Conservation (phyloP, 73 alveolate genomes). For the Paraurostyla sp. region DNA sequence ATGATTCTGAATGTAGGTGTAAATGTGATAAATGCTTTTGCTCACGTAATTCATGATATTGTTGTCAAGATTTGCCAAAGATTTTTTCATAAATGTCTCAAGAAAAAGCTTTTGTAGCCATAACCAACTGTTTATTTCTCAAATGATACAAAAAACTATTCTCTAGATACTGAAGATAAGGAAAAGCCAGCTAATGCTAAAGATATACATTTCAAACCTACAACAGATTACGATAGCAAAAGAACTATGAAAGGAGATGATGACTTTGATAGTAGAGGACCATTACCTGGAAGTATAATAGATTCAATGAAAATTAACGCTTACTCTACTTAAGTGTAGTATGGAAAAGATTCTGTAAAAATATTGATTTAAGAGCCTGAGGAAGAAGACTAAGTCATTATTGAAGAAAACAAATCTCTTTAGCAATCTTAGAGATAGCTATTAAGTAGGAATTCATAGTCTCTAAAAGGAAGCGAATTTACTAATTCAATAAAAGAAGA, state of each 20-base stretch:
- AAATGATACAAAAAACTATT: too few relatives aligned
- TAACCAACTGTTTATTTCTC: too few relatives aligned
- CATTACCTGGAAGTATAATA: too few relatives aligned
- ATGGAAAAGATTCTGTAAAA: not conserved
- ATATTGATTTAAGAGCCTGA: conserved; percentile 1
- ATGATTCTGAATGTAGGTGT: not conserved
- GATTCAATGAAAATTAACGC: not conserved
- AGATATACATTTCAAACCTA: too few relatives aligned
- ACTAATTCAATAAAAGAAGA: too few relatives aligned
- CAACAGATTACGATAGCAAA: too few relatives aligned
- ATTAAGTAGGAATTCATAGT: too few relatives aligned
- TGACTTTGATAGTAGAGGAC: not conserved
- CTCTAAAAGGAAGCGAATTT: too few relatives aligned
- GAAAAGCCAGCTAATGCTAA: too few relatives aligned
- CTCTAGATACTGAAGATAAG: too few relatives aligned
- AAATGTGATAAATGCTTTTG: conserved; percentile 29
- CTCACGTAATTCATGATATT: not conserved
- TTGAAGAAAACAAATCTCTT: too few relatives aligned
- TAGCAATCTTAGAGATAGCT: too few relatives aligned
- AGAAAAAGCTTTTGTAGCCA: not conserved
- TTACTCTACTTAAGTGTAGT: not conserved
- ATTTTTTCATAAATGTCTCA: not conserved
- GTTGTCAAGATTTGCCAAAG: not conserved
- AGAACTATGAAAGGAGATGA: not conserved
- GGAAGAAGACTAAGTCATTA: not conserved